Conservation (phyloP, 2,329 filamentous ascomycete species). For the Plenodomus biglobosus region DNA sequence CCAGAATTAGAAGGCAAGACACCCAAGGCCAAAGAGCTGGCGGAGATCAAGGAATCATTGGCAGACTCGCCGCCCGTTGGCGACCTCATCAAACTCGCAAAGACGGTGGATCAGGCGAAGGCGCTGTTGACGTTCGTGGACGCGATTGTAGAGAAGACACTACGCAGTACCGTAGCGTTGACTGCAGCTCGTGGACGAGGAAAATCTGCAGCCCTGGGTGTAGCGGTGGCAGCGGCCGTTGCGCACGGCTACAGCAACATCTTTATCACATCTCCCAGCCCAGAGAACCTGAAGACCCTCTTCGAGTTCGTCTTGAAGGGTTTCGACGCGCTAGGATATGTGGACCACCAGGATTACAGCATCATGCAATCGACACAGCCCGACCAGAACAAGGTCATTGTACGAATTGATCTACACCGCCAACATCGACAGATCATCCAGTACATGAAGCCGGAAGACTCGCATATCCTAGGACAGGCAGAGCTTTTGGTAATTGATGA, state of each 20-base stretch:
- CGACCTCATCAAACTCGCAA: slow-evolving; percentile 78
- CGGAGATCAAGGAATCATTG: slow-evolving; percentile 82
- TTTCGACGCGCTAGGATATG: slow-evolving; percentile 90
- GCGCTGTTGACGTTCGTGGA: slow-evolving; percentile 96
- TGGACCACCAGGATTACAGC: slow-evolving; percentile 94
- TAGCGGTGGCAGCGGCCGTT: slow-evolving; percentile 90
- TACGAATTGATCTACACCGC: slow-evolving; percentile 91
- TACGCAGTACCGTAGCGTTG: slow-evolving; percentile 88
- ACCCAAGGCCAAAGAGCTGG: slow-evolving; percentile 72
- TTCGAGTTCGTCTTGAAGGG: slow-evolving; percentile 99
- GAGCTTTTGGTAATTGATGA: slow-evolving; percentile 97
- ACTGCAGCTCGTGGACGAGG: slow-evolving; percentile 93
- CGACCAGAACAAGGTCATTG: slow-evolving; percentile 98
- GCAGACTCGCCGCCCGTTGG: slow-evolving; percentile 85
- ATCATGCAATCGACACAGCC: slow-evolving; percentile 98
- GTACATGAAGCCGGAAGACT: slow-evolving; percentile 95
- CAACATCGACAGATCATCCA: slow-evolving; percentile 97
- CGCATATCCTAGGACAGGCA: slow-evolving; percentile 91
- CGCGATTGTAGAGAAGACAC: slow-evolving; percentile 91
- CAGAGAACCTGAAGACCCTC: slow-evolving; percentile 96
- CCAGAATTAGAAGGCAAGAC: slow-evolving; percentile 71
- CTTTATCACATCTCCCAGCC: slow-evolving; percentile 96
- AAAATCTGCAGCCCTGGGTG: slow-evolving; percentile 93
- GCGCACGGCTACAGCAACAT: slow-evolving; percentile 99
- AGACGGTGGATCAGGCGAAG: slow-evolving; percentile 93